Base-by-base conservation (phyloP, 2,329 filamentous ascomycete genomes). In the Dothideomycetidae sp. region DNA sequence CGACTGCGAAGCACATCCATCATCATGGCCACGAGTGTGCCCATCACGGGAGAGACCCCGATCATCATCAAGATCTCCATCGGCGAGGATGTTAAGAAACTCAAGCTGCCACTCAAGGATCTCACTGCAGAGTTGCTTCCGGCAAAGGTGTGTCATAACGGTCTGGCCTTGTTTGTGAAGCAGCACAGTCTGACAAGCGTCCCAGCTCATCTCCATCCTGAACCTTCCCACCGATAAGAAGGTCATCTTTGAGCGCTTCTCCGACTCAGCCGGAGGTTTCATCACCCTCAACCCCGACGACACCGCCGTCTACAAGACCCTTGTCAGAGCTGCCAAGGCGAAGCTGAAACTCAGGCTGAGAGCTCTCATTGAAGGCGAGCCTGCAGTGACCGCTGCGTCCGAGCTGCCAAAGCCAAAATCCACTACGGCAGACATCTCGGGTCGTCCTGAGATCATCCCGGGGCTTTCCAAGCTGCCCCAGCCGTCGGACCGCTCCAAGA, bases 301-400 rank as follows among this genome's bases (percentile, higher is more conserved):
- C 53, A 62, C 72, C 5, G 69, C 81, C 31, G 82, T 93, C 52
- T 98, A 93, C 70, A 96, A 94, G 68, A 90, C 94, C 57, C 78
- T 98, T 29, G 88, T 90, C 57, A 80, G 90, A 52, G 90, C 90
- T 48, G 90, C 90, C 46, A 98, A 94, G 67, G 90, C 90, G 26
- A 98, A 98, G 70, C 76, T 86, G 47, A 98, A 96, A 76, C 77
- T 98, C 49, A 86, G 90, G 60, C 73, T 98, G 42, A 82, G 53
- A 46, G 54, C 53, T 3, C 54, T 54, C n/a, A 50, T 55, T 31
- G 48, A 48, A 5, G 12, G 29, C 14, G 31, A 41, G 16, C 21
- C 34, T 12, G 43, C 41, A 19, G 42, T 31, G 29, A 39, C 42
- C 10, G 37, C 42, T 16, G 10, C 32, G 12, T 16, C 29, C 17